phyloP scores from a whole-genome alignment of 345 rosid genomes.

The Moricandia moricandioides region DNA sequence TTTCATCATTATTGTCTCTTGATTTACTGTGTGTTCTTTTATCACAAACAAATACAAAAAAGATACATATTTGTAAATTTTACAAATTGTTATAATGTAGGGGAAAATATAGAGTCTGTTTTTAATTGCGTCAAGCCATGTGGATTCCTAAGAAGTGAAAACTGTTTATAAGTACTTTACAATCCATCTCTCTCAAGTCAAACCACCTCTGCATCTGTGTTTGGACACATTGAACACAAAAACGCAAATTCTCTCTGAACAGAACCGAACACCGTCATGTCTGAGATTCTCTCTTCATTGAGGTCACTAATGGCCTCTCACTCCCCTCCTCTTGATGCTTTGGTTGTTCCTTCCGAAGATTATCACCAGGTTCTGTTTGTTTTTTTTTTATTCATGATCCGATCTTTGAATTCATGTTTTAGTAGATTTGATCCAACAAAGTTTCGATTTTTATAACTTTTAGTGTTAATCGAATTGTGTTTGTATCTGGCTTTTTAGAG shows the following conservation, averaged over 20 bases:
- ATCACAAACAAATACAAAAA: background rate
- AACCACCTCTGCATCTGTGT: conserved; percentile 13
- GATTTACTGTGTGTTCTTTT: background rate
- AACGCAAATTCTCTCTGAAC: background rate
- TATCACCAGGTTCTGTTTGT: conserved; percentile 68
- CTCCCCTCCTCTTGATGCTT: conserved; percentile 91
- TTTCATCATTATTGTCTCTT: background rate
- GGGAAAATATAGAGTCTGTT: background rate
- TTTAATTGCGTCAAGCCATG: background rate
- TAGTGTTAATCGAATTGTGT: background rate
- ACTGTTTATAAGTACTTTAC: background rate
- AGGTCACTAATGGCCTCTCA: conserved; percentile 87
- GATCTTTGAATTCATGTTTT: conserved; percentile 3
- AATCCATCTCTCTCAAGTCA: background rate
- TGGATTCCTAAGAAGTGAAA: background rate
- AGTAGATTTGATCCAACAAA: background rate
- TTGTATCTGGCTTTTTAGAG: conserved; percentile 46
- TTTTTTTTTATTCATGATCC: conserved; percentile 17
- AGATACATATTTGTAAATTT: background rate
- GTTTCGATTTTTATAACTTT: background rate
- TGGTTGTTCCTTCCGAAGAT: conserved; percentile 85
- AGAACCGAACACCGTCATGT: conserved; percentile 37
- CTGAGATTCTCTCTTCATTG: conserved; percentile 58
- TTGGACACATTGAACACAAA: conserved; percentile 5
- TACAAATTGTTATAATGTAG: background rate